Percentiles rank a stretch among this genome's conserved stretches.
Conservation (phyloP, 1,139 yeast genomes). For the Hansenula sp. region DNA sequence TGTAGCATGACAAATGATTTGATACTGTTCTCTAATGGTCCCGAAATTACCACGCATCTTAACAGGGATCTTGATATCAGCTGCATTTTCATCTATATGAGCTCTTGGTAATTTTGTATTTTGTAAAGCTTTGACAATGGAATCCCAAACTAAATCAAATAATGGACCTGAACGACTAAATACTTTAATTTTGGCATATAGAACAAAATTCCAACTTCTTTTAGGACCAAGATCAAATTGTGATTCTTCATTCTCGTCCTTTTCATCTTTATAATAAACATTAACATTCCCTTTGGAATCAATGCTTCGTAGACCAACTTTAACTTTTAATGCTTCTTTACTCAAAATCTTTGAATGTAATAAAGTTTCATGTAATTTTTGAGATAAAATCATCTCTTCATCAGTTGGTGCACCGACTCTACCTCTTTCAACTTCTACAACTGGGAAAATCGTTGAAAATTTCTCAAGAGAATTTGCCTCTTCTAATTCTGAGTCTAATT, state of each 20-base stretch:
- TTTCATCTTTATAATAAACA: slow-evolving; percentile 42
- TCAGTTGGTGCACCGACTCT: slow-evolving; percentile 80
- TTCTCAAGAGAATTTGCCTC: slow-evolving; percentile 17
- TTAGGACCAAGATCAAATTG: slow-evolving; percentile 31
- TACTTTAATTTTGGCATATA: slow-evolving; percentile 73
- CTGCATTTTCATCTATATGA: slow-evolving; percentile 54
- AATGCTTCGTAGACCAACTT: slow-evolving; percentile 49
- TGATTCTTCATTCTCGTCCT: slow-evolving; percentile 24
- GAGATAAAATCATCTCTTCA: slow-evolving; percentile 84
- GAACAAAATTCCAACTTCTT: slow-evolving; percentile 54
- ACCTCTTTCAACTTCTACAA: slow-evolving; percentile 78
- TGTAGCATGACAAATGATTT: slow-evolving; percentile 40
- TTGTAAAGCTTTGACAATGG: slow-evolving; percentile 61
- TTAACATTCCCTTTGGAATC: slow-evolving; percentile 33
- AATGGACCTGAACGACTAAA: slow-evolving; percentile 81
- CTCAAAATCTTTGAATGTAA: slow-evolving; percentile 53
- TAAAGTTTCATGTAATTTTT: slow-evolving; percentile 57
- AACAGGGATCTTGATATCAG: slow-evolving; percentile 47
- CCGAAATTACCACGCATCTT: slow-evolving; percentile 50
- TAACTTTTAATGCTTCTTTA: slow-evolving; percentile 39
- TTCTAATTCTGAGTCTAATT: slow-evolving; percentile 11
- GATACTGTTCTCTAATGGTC: slow-evolving; percentile 39
- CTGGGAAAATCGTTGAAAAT: slow-evolving; percentile 59
- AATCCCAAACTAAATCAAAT: slow-evolving; percentile 72
- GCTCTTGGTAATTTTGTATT: slow-evolving; percentile 63